Conservation (phyloP, 257 asterid species). For the Thymus quinquecostatus region DNA sequence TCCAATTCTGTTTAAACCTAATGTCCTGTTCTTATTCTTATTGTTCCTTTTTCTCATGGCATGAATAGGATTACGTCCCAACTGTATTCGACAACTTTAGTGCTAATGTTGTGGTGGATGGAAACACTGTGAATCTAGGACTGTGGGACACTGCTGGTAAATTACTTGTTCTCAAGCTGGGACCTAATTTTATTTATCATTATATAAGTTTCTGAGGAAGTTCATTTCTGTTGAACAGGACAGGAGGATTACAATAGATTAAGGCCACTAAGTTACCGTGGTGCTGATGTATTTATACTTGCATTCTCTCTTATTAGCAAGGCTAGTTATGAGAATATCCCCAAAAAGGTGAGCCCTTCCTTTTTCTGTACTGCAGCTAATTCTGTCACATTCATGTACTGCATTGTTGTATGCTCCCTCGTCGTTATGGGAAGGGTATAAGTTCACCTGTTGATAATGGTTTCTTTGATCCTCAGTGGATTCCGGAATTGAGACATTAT, state of each 20-base stretch:
- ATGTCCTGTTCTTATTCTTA: neutral
- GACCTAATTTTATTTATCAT: neutral
- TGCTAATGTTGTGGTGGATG: conserved; percentile 85
- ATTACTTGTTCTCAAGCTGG: conserved; percentile 6
- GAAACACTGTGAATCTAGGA: conserved; percentile 80
- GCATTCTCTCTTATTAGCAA: conserved; percentile 90
- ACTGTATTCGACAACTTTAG: conserved; percentile 93
- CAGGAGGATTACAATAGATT: conserved; percentile 90
- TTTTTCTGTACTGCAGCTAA: neutral
- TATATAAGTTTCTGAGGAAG: conserved; percentile 20
- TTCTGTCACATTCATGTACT: conserved; percentile 8
- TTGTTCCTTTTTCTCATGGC: neutral
- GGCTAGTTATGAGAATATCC: conserved; percentile 85
- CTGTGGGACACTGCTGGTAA: conserved; percentile 95
- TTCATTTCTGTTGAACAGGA: conserved; percentile 49
- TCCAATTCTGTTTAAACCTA: conserved; percentile 9
- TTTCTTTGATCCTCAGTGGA: conserved; percentile 68
- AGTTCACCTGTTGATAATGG: conserved; percentile 28
- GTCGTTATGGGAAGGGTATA: neutral
- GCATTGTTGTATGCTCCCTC: neutral
- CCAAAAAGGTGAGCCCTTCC: conserved; percentile 57
- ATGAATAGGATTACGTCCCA: conserved; percentile 82
- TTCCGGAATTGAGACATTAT: conserved; percentile 92
- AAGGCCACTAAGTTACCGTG: conserved; percentile 91
- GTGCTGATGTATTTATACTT: conserved; percentile 93